These are phyloP conservation scores for Aspergillus uvarum DNA, from an alignment of 2,329 filamentous ascomycete species.

Conservation along the genomic window DNA sequence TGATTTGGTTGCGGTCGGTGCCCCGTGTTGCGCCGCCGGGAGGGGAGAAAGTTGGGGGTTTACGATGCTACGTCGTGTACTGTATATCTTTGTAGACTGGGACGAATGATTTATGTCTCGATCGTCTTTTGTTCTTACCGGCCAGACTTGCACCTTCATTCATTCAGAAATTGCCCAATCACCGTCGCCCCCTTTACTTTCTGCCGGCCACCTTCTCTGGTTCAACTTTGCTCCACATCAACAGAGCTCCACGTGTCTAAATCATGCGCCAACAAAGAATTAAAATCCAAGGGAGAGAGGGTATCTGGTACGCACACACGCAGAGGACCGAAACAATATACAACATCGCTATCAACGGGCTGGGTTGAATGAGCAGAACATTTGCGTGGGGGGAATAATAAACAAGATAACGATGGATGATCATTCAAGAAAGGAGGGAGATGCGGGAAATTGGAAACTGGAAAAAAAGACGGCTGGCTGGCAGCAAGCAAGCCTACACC, in stretches of 20 bases:
- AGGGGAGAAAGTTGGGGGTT: not conserved
- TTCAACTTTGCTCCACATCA: no score
- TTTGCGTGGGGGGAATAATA: not conserved
- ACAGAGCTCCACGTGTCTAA: not conserved
- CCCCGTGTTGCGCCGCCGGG: not conserved
- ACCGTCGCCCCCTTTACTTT: no score
- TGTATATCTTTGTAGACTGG: conserved; percentile 14
- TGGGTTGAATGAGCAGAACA: not conserved
- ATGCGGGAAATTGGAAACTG: not conserved
- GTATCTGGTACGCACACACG: not conserved
- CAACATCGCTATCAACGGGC: not conserved
- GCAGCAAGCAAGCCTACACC: conserved; percentile 22
- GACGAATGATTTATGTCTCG: not conserved
- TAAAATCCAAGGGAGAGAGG: not conserved
- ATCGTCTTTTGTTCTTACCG: not conserved
- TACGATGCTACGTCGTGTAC: not conserved
- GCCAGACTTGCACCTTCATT: not conserved
- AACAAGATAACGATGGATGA: not conserved
- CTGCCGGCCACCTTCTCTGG: no score
- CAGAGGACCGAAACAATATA: not conserved
- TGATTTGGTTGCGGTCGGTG: conserved; percentile 13
- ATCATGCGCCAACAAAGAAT: not conserved
- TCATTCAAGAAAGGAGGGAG: not conserved
- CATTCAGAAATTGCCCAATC: no score
- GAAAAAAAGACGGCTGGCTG: not conserved